Evolutionary conservation across 371 early-diverging fungal species (phyloP).

Genomic region (Haplosporangium sp.): DNA sequence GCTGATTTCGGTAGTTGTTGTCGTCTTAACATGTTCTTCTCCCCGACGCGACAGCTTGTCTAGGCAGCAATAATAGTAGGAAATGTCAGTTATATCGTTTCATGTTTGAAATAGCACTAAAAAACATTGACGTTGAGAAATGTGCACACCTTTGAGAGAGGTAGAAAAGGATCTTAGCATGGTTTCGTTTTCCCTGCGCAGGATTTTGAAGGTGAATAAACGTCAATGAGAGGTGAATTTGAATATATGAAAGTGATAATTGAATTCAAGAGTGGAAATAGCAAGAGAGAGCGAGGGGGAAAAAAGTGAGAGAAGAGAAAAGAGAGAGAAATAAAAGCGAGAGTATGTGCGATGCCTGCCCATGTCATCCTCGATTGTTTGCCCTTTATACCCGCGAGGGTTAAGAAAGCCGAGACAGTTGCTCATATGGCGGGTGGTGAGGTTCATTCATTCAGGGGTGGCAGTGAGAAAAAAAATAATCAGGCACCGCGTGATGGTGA

Average conservation of each 20-base stretch:
- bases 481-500: too few relatives aligned
- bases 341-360: too few relatives aligned
- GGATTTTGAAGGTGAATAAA: background rate
- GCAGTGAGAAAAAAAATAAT: too few relatives aligned
- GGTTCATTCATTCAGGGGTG: too few relatives aligned
- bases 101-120: background rate
- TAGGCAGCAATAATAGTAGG: background rate
- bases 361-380: too few relatives aligned
- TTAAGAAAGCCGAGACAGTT: too few relatives aligned
- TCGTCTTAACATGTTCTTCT: background rate
- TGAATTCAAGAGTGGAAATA: background rate
- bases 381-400: too few relatives aligned
- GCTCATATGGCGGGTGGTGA: too few relatives aligned
- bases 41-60: background rate
- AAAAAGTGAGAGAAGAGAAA: too few relatives aligned
- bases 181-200: background rate
- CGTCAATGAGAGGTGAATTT: background rate
- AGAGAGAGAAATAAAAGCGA: too few relatives aligned
- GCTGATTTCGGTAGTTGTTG: background rate
- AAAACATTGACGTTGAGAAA: background rate
- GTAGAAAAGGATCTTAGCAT: background rate
- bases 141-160: background rate
- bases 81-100: background rate
- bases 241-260: background rate
- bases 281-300: too few relatives aligned